These are phyloP conservation scores for Circinella minor DNA, from an alignment of 371 early-diverging fungal species.

Conservation along the genomic window DNA sequence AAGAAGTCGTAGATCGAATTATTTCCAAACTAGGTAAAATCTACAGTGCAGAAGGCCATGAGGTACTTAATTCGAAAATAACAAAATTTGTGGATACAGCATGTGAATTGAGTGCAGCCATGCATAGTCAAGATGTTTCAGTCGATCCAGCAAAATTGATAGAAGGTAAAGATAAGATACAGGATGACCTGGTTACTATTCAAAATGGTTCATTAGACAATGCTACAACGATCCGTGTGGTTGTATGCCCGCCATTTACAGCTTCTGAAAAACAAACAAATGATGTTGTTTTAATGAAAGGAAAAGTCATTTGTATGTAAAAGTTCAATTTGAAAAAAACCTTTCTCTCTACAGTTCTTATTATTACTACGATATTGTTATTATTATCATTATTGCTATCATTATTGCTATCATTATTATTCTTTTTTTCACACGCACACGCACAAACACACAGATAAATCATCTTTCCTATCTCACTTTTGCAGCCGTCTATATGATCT, in stretches of 20 bases:
- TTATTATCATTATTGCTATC: no score
- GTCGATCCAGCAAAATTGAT: slow-evolving; percentile 26
- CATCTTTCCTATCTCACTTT: no score
- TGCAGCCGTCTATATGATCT: no score
- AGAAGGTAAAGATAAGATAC: slow-evolving; percentile 16
- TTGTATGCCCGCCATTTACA: slow-evolving; percentile 23
- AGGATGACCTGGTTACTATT: background rate
- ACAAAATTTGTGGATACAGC: slow-evolving; percentile 41
- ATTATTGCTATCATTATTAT: no score
- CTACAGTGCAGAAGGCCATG: slow-evolving; percentile 32
- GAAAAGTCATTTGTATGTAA: slow-evolving; percentile 25
- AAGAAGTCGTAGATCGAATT: slow-evolving; percentile 19
- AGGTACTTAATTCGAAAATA: slow-evolving; percentile 21
- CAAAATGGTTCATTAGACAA: slow-evolving; percentile 18
- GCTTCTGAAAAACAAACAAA: slow-evolving; percentile 9
- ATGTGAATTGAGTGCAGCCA: slow-evolving; percentile 40
- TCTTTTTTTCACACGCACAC: no score
- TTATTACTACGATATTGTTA: no score
- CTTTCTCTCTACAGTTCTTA: no score
- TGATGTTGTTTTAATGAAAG: slow-evolving; percentile 18
- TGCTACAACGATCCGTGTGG: slow-evolving; percentile 9
- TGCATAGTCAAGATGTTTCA: slow-evolving; percentile 39
- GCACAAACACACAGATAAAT: no score
- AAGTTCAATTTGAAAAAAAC: no score
- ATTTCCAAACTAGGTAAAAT: slow-evolving; percentile 30